Conservation (phyloP, 352 stramenopile species). For the Phytophthora sp. region DNA sequence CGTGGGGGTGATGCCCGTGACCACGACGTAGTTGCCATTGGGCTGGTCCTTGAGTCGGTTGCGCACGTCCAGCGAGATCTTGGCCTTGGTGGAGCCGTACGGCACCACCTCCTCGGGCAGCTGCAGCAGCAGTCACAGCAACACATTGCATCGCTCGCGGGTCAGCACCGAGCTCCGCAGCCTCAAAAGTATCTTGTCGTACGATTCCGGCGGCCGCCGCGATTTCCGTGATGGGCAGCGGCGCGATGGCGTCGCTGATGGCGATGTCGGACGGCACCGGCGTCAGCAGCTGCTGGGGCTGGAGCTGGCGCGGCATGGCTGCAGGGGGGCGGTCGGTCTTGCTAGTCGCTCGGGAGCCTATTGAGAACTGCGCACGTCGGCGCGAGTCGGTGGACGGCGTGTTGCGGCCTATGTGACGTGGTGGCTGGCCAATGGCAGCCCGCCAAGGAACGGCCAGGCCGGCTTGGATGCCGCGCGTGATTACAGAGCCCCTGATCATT, state of each 20-base stretch:
- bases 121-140: slow-evolving; percentile 34
- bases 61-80: slow-evolving; percentile 92
- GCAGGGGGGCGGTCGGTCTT: slow-evolving; percentile 6
- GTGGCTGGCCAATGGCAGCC: slow-evolving; percentile 28
- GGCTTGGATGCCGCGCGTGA: slow-evolving; percentile 29
- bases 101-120: slow-evolving; percentile 85
- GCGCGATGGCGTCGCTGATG: slow-evolving; percentile 80
- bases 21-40: slow-evolving; percentile 98
- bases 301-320: slow-evolving; percentile 58
- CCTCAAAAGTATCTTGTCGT: slow-evolving; percentile 30
- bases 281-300: slow-evolving; percentile 63
- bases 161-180: not conserved
- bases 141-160: slow-evolving; percentile 11
- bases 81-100: slow-evolving; percentile 92
- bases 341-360: slow-evolving; percentile 22
- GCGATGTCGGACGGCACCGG: slow-evolving; percentile 83
- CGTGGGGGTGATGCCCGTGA: slow-evolving; percentile 98
- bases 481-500: slow-evolving; percentile 31
- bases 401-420: slow-evolving; percentile 15
- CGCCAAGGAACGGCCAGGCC: slow-evolving; percentile 8
- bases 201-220: slow-evolving; percentile 71
- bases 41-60: slow-evolving; percentile 85
- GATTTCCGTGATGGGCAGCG: slow-evolving; percentile 72
- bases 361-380: slow-evolving; percentile 23
- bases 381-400: slow-evolving; percentile 13